These are phyloP conservation scores for Sclerotinia subarctica DNA, from an alignment of 2,329 filamentous ascomycete species.

Conservation along the genomic window DNA sequence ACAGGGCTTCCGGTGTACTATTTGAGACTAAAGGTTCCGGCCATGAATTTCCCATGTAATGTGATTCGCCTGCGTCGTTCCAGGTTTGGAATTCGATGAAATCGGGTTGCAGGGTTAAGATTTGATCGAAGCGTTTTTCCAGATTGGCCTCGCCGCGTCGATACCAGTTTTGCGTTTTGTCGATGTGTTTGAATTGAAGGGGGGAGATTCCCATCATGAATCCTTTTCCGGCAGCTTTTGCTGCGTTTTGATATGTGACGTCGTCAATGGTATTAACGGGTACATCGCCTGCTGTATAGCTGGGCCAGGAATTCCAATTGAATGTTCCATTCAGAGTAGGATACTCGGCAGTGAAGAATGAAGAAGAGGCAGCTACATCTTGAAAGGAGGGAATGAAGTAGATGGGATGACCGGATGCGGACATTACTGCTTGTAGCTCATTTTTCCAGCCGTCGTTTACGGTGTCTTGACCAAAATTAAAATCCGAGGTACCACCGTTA, in stretches of 20 bases:
- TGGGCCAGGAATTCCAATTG: slow-evolving; percentile 28
- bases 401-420: slow-evolving; percentile 29
- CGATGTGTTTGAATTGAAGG: slow-evolving; percentile 42
- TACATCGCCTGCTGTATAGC: slow-evolving; percentile 20
- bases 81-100: slow-evolving; percentile 43
- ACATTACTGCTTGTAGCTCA: slow-evolving; percentile 30
- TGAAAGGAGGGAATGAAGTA: slow-evolving; percentile 26
- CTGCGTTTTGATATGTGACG: slow-evolving; percentile 34
- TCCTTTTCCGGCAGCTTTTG: slow-evolving; percentile 36
- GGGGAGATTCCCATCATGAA: slow-evolving; percentile 43
- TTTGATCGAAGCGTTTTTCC: slow-evolving; percentile 36
- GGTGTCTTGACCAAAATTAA: slow-evolving; percentile 31
- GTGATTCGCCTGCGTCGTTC: slow-evolving; percentile 43
- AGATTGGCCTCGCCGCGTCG: slow-evolving; percentile 42
- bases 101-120: slow-evolving; percentile 39
- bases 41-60: slow-evolving; percentile 44
- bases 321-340: slow-evolving; percentile 23
- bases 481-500: slow-evolving; percentile 25
- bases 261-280: slow-evolving; percentile 33
- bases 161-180: slow-evolving; percentile 37
- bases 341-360: slow-evolving; percentile 21
- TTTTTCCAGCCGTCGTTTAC: slow-evolving; percentile 32
- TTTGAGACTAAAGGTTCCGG: slow-evolving; percentile 36
- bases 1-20: slow-evolving; percentile 31
- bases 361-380: slow-evolving; percentile 19